These are phyloP conservation scores for Diplodia corticola DNA, from an alignment of 2,329 filamentous ascomycete genomes.

Conservation along the genomic window DNA sequence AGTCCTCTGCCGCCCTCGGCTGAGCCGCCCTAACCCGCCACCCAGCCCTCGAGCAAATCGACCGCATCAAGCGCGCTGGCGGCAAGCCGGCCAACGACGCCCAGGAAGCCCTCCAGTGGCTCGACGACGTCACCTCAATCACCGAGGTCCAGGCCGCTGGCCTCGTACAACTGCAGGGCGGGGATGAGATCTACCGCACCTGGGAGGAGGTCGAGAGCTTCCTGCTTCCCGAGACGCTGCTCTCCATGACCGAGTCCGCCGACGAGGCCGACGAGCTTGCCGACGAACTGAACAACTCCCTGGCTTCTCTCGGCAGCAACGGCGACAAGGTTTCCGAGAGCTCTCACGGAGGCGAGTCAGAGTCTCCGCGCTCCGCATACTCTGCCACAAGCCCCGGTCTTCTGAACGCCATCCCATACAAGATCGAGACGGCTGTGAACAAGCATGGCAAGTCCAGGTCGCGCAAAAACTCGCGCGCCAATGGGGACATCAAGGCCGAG, in stretches of 20 bases:
- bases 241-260: constrained; percentile 49
- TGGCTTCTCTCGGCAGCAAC: constrained; percentile 31
- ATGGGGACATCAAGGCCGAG: neutral
- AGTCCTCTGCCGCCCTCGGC: constrained; percentile 26
- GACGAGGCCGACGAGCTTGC: constrained; percentile 38
- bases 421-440: constrained; percentile 26
- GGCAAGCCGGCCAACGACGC: constrained; percentile 48
- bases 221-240: constrained; percentile 49
- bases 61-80: constrained; percentile 44
- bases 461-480: constrained; percentile 3
- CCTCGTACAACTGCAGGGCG: constrained; percentile 49
- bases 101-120: constrained; percentile 52
- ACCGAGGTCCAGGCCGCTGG: constrained; percentile 37
- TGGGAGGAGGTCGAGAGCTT: constrained; percentile 54
- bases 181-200: constrained; percentile 48
- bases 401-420: constrained; percentile 35
- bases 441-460: constrained; percentile 7
- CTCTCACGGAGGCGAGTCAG: constrained; percentile 46
- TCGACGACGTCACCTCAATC: constrained; percentile 52
- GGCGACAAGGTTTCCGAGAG: constrained; percentile 46
- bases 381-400: constrained; percentile 37
- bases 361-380: constrained; percentile 42
- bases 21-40: constrained; percentile 25
- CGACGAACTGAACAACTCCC: constrained; percentile 41
- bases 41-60: constrained; percentile 49